Percentiles rank a stretch among this genome's conserved stretches.
phyloP scores from a whole-genome alignment of 176 grass and related monocot species.

The Zizania latifolia region DNA sequence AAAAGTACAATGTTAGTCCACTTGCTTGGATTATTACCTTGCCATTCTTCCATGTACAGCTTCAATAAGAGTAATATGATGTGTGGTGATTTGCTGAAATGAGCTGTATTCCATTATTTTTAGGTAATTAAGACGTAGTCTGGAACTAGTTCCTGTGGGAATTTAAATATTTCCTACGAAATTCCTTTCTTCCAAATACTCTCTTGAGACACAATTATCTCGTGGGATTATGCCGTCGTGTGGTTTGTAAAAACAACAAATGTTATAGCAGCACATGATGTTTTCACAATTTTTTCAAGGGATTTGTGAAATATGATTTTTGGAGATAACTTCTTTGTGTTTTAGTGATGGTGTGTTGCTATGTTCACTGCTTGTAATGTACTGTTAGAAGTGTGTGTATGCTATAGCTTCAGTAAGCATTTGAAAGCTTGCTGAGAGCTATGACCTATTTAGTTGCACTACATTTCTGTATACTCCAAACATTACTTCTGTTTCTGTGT shows the following conservation, averaged over 20 bases:
- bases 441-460: not conserved
- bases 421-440: not conserved
- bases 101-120: no score
- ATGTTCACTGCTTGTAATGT: not conserved
- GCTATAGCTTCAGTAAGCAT: not conserved
- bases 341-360: not conserved
- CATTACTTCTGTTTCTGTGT: not conserved
- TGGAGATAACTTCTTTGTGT: not conserved
- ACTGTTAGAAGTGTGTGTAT: not conserved
- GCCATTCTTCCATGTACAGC: no score
- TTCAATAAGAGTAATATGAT: no score
- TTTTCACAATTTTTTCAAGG: not conserved
- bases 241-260: no score
- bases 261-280: not conserved
- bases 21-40: not conserved
- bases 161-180: not conserved
- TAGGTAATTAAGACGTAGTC: not conserved
- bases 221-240: no score
- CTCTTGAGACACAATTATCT: not conserved
- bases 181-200: not conserved
- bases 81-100: no score
- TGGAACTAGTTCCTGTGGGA: not conserved
- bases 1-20: slow-evolving; percentile 79
- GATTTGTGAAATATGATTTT: not conserved
- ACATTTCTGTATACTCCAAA: not conserved